Evolutionary conservation across 331 rosid genomes (phyloP), one percentile per base, ranked within the genome.

Genomic region (Malus hybrid): DNA sequence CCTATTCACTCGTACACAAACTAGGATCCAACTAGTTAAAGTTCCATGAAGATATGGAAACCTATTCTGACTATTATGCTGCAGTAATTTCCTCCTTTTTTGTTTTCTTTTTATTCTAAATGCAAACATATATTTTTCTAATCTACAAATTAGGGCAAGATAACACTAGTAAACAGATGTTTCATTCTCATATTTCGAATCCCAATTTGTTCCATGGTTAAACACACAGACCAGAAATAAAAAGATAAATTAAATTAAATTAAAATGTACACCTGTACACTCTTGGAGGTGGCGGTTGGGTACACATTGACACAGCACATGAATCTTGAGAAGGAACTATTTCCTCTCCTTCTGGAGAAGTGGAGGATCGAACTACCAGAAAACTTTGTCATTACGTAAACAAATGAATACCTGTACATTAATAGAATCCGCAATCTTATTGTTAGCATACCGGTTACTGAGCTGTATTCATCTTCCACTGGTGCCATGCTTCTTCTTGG

Each of bases 251-350:
- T 29, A 42, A 9, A 56, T 5, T n/a, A 72, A 24, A 32, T 28
- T 62, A 73, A 60, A 73, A 57, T 13, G 60, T 67, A 52, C 18
- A 84, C 90, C 88, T 83, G 76, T 80, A 79, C 32, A 65, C 80
- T 76, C 88, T 83, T 16, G 86, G 61, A 12, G 85, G 74, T 39
- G 91, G 86, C 50, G 83, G 76, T 64, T 87, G 90, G 75, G 89
- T 84, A 71, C 64, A 68, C 84, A 73, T 77, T 54, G 86, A 77
- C 28, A 85, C 83, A 77, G 90, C 81, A 82, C 87, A 76, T 10
- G 88, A 87, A 54, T 87, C 97, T 56, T 81, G 89, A 68, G 94
- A 86, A 79, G 93, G 78, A 78, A 81, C 87, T 12, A 86, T 85
- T 76, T 92, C 97, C 79, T 89, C 97, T 36, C 76, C 85, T 81